Percentiles rank a stretch among this genome's conserved stretches.
Evolutionary conservation across 2,329 filamentous ascomycete species (phyloP).

Genomic region (Aspergillus quadricinctus): DNA sequence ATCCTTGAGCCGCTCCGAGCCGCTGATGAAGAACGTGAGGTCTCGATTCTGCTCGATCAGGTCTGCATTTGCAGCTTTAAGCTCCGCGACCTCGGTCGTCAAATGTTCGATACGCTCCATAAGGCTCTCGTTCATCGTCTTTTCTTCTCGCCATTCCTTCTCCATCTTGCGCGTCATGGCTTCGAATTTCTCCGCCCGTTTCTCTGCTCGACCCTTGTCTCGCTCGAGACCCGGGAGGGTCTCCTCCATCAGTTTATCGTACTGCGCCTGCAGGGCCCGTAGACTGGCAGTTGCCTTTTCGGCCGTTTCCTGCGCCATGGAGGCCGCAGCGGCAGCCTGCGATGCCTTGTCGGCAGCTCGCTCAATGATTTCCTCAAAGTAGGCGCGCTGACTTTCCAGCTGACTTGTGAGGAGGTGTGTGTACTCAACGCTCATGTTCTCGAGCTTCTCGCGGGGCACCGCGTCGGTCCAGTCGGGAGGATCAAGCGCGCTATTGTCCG

Average conservation of each 20-base stretch:
- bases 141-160: constrained; percentile 78
- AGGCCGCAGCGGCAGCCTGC: constrained; percentile 58
- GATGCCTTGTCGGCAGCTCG: constrained; percentile 87
- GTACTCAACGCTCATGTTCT: constrained; percentile 87
- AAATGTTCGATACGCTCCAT: constrained; percentile 72
- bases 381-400: constrained; percentile 84
- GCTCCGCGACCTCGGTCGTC: constrained; percentile 52
- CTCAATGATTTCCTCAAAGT: constrained; percentile 89
- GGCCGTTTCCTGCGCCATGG: constrained; percentile 56
- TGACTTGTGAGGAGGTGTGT: constrained; percentile 90
- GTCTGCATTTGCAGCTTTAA: constrained; percentile 63
- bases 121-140: constrained; percentile 73
- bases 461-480: constrained; percentile 43
- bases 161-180: constrained; percentile 71
- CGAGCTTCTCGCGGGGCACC: constrained; percentile 57
- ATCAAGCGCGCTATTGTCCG: constrained; percentile 42
- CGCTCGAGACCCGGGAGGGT: constrained; percentile 67
- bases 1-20: constrained; percentile 73
- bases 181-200: constrained; percentile 66
- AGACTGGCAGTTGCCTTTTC: constrained; percentile 56
- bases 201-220: constrained; percentile 64
- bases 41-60: constrained; percentile 83
- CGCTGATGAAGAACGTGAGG: constrained; percentile 79
- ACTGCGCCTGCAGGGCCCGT: constrained; percentile 53
- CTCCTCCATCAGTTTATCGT: constrained; percentile 50